Evolutionary conservation across 306 rosid genomes (phyloP), one percentile per base, ranked within the genome.

Genomic region (Casuarina glauca): DNA sequence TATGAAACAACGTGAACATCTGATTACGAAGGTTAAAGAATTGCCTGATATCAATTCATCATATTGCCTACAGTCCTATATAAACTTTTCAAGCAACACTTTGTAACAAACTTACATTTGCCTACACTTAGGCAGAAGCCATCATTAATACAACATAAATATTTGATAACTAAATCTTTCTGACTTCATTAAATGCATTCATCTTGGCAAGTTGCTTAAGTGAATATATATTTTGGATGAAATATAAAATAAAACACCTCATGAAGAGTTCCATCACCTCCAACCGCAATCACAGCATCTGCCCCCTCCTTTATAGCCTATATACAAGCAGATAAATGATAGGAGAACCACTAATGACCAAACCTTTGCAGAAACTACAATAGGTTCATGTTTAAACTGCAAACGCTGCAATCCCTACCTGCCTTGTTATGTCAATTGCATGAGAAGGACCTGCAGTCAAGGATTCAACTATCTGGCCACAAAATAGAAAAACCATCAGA

Each of bases 241-340:
- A 3, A 72, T 0, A 53, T 41, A 84, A 73, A 6, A 73, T 46
- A 68, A 32, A 68, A 52, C 83, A 95, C 97, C 99, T 95, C 99
- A 77, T 95, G 97, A 81, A 95, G 91, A 54, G 97, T 95, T 87
- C 99, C 97, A 80, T 95, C 97, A 73, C 99, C 99, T 82, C 99
- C 99, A 76, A 95, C 99, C 51, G 92, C 93, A 70, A 95, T 84
- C 54, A 95, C 97, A 82, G 97, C 93, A 70, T 91, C 93, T 41
- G 93, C 96, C 55, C 99, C 99, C 76, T 95, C 97, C 76, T 88
- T 76, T 73, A 95, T 91, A 77, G 97, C 97, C 99, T 93, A 83
- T 70, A 82, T 13, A 63, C 54, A 69, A 82, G 9, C 13, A 32
- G 51, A 62, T 60, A 52, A 86, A 49, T 68, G 50, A 80, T 43